phyloP scores from a whole-genome alignment of 345 rosid genomes.

The Populus simonii region DNA sequence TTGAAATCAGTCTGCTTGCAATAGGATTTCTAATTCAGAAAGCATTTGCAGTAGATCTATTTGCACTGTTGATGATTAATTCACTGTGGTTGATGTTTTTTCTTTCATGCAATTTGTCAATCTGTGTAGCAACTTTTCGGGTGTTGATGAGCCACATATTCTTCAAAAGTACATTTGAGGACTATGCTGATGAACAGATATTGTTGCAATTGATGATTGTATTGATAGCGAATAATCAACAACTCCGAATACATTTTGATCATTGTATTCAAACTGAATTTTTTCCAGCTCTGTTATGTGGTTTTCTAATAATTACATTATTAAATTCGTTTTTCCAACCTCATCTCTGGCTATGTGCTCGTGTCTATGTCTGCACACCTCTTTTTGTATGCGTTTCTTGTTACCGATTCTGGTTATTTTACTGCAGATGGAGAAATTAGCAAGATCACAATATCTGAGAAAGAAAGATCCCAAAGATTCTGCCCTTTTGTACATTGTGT shows the following conservation, averaged over 20 bases:
- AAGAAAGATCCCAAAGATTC: slow-evolving; percentile 88
- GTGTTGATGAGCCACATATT: background rate
- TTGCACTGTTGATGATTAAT: background rate
- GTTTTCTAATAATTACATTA: too few relatives aligned
- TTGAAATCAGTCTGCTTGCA: background rate
- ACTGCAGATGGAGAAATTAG: slow-evolving; percentile 83
- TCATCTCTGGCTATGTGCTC: background rate
- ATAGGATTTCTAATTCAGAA: background rate
- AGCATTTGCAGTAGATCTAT: background rate
- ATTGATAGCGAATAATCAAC: too few relatives aligned
- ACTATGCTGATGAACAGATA: background rate
- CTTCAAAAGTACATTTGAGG: background rate
- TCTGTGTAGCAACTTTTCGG: background rate
- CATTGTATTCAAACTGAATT: too few relatives aligned
- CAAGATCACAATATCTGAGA: slow-evolving; percentile 72
- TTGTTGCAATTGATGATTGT: background rate
- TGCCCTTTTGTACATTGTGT: slow-evolving; percentile 76
- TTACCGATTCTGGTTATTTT: slow-evolving; percentile 19
- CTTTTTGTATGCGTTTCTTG: background rate
- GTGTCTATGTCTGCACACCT: background rate
- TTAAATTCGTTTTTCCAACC: background rate
- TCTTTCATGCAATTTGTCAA: background rate
- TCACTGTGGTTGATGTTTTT: background rate
- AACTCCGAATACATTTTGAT: too few relatives aligned
- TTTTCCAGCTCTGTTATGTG: too few relatives aligned